Conservation (phyloP, 495 filamentous ascomycete species). For the Xylona heveae region DNA sequence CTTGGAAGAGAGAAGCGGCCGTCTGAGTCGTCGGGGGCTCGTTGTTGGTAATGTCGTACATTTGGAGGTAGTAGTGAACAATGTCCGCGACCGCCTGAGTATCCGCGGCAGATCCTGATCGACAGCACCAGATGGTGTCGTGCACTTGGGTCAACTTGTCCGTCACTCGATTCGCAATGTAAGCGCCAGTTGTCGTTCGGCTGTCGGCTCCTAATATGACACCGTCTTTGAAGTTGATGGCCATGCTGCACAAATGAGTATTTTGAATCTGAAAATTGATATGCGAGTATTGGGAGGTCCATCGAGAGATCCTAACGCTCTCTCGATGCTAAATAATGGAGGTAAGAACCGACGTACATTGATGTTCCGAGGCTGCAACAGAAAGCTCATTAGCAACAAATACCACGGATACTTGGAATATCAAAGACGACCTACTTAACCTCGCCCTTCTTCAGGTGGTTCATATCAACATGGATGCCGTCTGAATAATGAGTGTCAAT, state of each 20-base stretch:
- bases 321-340: slow-evolving; percentile 3
- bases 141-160: slow-evolving; percentile 97
- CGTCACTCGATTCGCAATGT: slow-evolving; percentile 97
- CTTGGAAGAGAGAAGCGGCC: slow-evolving; percentile 86
- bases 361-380: slow-evolving; percentile 69
- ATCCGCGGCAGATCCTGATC: slow-evolving; percentile 89
- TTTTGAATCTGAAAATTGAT: neutral
- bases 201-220: slow-evolving; percentile 94
- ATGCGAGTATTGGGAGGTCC: slow-evolving; percentile 5
- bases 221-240: slow-evolving; percentile 92
- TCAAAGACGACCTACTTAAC: slow-evolving; percentile 22
- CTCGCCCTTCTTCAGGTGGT: slow-evolving; percentile 77
- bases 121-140: slow-evolving; percentile 99
- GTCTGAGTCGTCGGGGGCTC: slow-evolving; percentile 83
- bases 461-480: slow-evolving; percentile 98
- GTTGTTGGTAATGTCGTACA: slow-evolving; percentile 75
- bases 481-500: too few species aligned
- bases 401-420: slow-evolving; percentile 24
- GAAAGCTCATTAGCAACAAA: slow-evolving; percentile 13
- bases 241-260: slow-evolving; percentile 33
- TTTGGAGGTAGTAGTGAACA: slow-evolving; percentile 83
- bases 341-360: slow-evolving; percentile 43
- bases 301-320: neutral
- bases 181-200: slow-evolving; percentile 93
- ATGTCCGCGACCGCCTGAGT: slow-evolving; percentile 97